Conservation (phyloP, 805 yeast genomes). For the Brettanomyces sp. region DNA sequence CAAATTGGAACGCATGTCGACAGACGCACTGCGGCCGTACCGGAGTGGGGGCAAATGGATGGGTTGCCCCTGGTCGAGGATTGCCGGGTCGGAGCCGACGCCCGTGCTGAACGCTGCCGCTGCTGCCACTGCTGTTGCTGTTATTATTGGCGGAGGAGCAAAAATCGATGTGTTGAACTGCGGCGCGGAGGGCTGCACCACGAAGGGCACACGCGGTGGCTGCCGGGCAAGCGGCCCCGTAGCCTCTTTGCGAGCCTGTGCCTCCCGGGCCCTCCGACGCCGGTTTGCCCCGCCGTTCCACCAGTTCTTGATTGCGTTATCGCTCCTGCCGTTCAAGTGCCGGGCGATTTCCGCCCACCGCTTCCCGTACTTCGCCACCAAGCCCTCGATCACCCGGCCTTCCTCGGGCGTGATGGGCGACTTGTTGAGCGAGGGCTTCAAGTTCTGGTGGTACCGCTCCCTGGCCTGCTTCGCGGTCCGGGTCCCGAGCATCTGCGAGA, state of each 20-base stretch:
- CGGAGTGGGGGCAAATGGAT: not conserved
- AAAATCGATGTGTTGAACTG: constrained; percentile 12
- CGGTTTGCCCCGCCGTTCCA: constrained; percentile 93
- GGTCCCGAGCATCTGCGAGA: constrained; percentile 61
- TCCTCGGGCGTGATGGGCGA: constrained; percentile 80
- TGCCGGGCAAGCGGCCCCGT: constrained; percentile 1
- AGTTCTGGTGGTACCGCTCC: constrained; percentile 84
- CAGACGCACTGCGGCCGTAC: constrained; percentile 2
- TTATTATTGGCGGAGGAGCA: constrained; percentile 1
- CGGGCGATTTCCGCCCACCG: constrained; percentile 92
- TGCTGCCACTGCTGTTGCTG: not conserved
- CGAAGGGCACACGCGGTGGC: constrained; percentile 1
- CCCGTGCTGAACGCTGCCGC: not conserved
- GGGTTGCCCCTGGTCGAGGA: not conserved
- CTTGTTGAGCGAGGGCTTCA: constrained; percentile 75
- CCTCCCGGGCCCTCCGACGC: constrained; percentile 43
- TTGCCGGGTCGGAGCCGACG: not conserved
- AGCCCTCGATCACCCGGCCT: constrained; percentile 69
- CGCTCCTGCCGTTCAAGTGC: constrained; percentile 79
- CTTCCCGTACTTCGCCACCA: constrained; percentile 74
- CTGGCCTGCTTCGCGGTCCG: constrained; percentile 89
- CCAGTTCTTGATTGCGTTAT: constrained; percentile 90
- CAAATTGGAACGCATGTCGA: not conserved
- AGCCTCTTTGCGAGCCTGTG: constrained; percentile 10
- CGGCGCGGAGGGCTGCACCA: constrained; percentile 5